Conservation (phyloP, 2,329 filamentous ascomycete genomes). For the Fusarium nurragi region DNA sequence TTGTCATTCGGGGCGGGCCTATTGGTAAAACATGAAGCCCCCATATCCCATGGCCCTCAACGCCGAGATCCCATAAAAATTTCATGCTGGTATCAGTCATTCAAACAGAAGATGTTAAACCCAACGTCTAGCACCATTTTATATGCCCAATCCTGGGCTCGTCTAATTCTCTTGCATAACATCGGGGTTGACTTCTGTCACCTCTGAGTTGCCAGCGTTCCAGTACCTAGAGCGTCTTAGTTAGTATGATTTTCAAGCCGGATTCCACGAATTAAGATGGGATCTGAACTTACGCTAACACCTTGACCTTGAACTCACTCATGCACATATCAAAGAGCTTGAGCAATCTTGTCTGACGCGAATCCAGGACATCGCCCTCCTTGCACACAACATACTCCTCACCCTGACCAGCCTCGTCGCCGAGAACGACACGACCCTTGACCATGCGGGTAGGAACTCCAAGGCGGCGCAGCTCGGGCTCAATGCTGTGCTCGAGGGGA, state of each 20-base stretch:
- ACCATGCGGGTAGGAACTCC: constrained; percentile 90
- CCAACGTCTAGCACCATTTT: constrained; percentile 42
- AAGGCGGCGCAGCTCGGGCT: constrained; percentile 88
- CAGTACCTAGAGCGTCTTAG: constrained; percentile 60
- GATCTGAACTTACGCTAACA: constrained; percentile 70
- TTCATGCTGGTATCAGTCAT: constrained; percentile 50
- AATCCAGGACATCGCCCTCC: constrained; percentile 86
- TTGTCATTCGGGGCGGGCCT: constrained; percentile 43
- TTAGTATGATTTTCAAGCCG: constrained; percentile 14
- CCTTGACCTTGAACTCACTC: constrained; percentile 86
- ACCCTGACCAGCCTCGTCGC: constrained; percentile 62
- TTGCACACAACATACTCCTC: constrained; percentile 81
- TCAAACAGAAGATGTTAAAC: constrained; percentile 45
- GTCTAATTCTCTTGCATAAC: constrained; percentile 50
- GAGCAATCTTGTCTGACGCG: constrained; percentile 88
- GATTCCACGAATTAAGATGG: not conserved
- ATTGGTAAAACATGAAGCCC: constrained; percentile 46
- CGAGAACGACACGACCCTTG: constrained; percentile 85
- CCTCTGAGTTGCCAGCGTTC: constrained; percentile 66
- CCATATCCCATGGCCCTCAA: constrained; percentile 48
- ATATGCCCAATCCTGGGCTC: constrained; percentile 8
- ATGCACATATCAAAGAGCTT: constrained; percentile 93
- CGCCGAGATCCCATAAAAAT: constrained; percentile 49
- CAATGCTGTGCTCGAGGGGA: constrained; percentile 84
- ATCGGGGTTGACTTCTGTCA: constrained; percentile 62